Conservation (phyloP, 306 rosid genomes). For the Begonia loranthoides region DNA sequence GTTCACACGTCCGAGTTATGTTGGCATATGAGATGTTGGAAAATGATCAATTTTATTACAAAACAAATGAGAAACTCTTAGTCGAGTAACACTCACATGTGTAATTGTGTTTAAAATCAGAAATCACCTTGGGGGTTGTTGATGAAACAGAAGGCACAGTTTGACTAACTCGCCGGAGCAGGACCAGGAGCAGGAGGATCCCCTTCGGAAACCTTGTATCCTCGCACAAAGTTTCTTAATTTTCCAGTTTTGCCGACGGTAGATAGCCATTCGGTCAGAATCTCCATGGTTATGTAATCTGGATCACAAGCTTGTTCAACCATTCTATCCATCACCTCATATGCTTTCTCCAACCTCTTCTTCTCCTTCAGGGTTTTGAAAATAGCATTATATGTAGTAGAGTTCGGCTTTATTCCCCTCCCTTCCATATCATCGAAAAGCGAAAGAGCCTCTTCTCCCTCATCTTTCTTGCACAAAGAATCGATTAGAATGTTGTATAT, state of each 20-base stretch:
- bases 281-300: conserved; percentile 57
- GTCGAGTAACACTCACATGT: too few relatives aligned
- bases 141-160: too few relatives aligned
- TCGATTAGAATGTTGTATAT: conserved; percentile 53
- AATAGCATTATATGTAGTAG: conserved; percentile 48
- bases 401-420: conserved; percentile 40
- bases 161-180: conserved; percentile 9
- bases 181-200: neutral
- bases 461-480: conserved; percentile 40
- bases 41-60: too few relatives aligned
- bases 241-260: conserved; percentile 31
- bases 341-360: conserved; percentile 36
- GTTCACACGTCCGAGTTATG: too few relatives aligned
- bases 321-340: conserved; percentile 55
- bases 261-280: conserved; percentile 69
- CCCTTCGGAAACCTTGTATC: conserved; percentile 23
- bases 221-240: conserved; percentile 32
- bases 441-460: conserved; percentile 36
- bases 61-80: too few relatives aligned
- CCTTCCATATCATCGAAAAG: conserved; percentile 49
- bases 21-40: too few relatives aligned
- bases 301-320: conserved; percentile 47
- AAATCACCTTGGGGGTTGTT: too few relatives aligned
- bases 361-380: conserved; percentile 40
- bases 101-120: too few relatives aligned